Base-by-base conservation (phyloP, 176 grass and related monocot species). In the Olyra latifolia region DNA sequence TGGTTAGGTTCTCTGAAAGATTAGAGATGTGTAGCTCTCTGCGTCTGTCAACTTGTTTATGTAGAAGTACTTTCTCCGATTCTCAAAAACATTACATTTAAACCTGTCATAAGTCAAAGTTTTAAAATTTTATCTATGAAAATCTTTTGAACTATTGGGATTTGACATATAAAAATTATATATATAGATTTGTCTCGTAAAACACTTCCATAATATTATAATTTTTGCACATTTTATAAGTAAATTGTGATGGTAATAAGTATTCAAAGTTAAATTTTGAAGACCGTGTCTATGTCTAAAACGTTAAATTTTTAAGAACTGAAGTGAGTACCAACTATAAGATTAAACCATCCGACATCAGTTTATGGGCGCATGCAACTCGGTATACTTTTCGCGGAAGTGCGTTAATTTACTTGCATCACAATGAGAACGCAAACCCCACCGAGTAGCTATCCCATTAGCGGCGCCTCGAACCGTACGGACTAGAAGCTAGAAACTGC, bases 391-490 rank as follows among this genome's bases (percentile, higher is more conserved):
- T 39, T 22, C 2, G 0, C 24, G 4, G 23, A 77, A 47, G 74
- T 30, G 71, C 49, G 58, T 48, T 46, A 27, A 62, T 15, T 14
- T 32, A 62, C 10, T 12, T 7, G 40, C 47, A 29, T 30, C 48
- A 41, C 47, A 50, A 40, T 53, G 54, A 20, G 48, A 20, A 13
- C 60, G 38, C 49, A 69, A 80, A 80, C n/a, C 62, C 48, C 38
- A 68, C 47, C 10, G 45, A 17, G 35, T 60, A 53, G 61, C 45
- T 53, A 68, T 56, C 49, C 9, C 63, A 68, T 69, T 69, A 80
- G 77, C 64, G 77, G 77, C 64, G 77, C 77, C 48, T 12, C 77
- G 28, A 17, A 20, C 16, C 17, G 77, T 69, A 80, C 63, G 38
- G 10, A 2, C n/a, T 55, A 79, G 45, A 13, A 45, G 66, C 64